A percentile compares a stretch with the other conserved stretches of the same genome.
Evolutionary conservation across 1,284 basidiomycete genomes (phyloP).

Genomic region (Athelia psychrophila): DNA sequence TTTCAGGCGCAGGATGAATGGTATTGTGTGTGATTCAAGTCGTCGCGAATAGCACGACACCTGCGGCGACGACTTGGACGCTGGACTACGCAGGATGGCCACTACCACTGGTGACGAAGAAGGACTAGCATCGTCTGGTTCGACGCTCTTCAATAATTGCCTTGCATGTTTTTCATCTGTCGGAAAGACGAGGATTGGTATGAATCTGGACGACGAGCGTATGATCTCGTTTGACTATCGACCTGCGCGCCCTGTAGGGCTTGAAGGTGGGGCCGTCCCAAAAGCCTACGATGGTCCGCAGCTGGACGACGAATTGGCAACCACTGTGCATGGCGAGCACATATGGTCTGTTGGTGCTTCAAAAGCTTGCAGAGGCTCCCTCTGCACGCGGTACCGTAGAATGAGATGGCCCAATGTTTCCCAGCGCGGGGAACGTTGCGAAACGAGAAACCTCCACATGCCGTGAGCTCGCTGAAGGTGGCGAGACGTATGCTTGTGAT

Average conservation of each 20-base stretch:
- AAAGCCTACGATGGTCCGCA: slow-evolving; percentile 88
- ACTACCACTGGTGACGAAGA: no score
- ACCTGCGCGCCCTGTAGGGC: slow-evolving; percentile 83
- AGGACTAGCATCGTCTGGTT: no score
- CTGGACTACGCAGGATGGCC: no score
- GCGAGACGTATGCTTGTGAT: slow-evolving; percentile 61
- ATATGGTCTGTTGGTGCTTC: slow-evolving; percentile 76
- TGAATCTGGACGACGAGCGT: slow-evolving; percentile 70
- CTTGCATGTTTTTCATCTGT: slow-evolving; percentile 87
- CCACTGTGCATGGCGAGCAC: slow-evolving; percentile 97
- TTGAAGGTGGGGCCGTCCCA: slow-evolving; percentile 90
- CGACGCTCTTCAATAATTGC: slow-evolving; percentile 98
- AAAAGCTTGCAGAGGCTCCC: slow-evolving; percentile 90
- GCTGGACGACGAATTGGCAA: slow-evolving; percentile 93
- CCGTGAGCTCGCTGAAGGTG: slow-evolving; percentile 85
- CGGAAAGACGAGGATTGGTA: slow-evolving; percentile 87
- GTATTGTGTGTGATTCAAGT: no score
- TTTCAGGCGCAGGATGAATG: no score
- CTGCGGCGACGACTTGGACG: no score
- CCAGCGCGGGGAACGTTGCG: slow-evolving; percentile 98
- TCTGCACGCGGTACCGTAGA: slow-evolving; percentile 68
- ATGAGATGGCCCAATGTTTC: slow-evolving; percentile 98
- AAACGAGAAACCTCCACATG: slow-evolving; percentile 98
- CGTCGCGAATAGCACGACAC: no score
- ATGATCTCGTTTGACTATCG: slow-evolving; percentile 69